Evolutionary conservation across 179 eudicot genomes (phyloP), one percentile per base, ranked within the genome.

Genomic region (Gypsophila paniculata): DNA sequence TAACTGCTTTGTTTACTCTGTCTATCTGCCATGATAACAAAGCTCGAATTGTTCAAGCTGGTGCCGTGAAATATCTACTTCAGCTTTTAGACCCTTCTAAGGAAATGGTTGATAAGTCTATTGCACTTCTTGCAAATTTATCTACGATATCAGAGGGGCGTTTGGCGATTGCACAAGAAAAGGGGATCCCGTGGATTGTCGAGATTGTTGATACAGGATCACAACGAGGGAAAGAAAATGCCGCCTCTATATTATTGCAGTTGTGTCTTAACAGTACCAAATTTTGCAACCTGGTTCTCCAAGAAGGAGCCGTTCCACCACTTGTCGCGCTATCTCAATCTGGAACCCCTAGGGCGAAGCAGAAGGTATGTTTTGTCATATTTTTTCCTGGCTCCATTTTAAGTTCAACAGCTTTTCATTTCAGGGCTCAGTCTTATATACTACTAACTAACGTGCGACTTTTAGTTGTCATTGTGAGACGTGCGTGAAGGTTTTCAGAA

Each of bases 231-330:
- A 91, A 91, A 85, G 98, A 93, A 76, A 93, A 93, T 81, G 96
- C 97, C 46, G 96, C 98, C 44, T 82, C 95, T 14, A 76, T 86
- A 62, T 67, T 93, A 62, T 75, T 93, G 74, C 96, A 93, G 72
- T 55, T 93, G 71, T 93, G 98, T 77, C 85, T 89, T 39, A 83
- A 86, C 67, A 91, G 79, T 75, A 64, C 80, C 67, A 89, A 89
- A 70, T 84, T 78, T 77, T 91, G 98, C 79, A 85, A 85, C 61
- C 75, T 87, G 82, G 91, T 93, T 75, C 83, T 93, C 69, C 93
- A 93, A 79, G 98, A 91, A 86, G 98, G 98, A 46, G 96, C 93
- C 14, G 90, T 93, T 60, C 98, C 98, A 13, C 97, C 98, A 65
- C 93, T 93, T 34, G 97, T 93, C 22, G 89, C 96, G 4, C 78